Base-by-base conservation (phyloP, 208 protist species). In the Leishmania turanica region DNA sequence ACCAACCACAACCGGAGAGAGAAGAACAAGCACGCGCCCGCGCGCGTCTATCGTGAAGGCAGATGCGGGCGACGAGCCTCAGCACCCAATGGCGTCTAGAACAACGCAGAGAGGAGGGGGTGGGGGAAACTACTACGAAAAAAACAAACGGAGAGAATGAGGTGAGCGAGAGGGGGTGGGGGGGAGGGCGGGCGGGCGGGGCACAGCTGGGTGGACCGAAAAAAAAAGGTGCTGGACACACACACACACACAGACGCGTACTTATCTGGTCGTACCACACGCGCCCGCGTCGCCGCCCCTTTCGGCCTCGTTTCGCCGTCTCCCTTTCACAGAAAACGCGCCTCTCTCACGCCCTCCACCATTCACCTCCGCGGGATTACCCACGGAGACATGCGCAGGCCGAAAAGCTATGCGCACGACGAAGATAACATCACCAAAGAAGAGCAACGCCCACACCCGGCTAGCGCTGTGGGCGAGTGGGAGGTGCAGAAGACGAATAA, bases 91-190 rank as follows among this genome's bases (percentile, higher is more conserved):
- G 21, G 19, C 47, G 27, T 24, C 27, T 6, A 54, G 7, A 64
- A 17, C n/a, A 49, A 37, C 6, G 76, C 21, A 24, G 69, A 77
- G 34, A 72, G 40, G 37, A 45, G 13, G 51, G 56, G 42, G 58
- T 65, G 47, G 27, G 74, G 47, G 1, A 40, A 1, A 62, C 6
- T 34, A 31, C 13, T 13, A 45, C 17, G 21, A 64, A 40, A 21
- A 21, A 73, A 4, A 64, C 58, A 73, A 42, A 79, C 19, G 60
- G 56, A 74, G 60, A 78, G 71, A 24, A 24, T 56, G 13, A 58
- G 42, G 42, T 27, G 4, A 34, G 69, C 19, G 9, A 60, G 34
- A 42, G 49, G 27, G 51, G 17, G 34, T 0, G 34, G 51, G 51
- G 13, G 51, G 51, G 0, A n/a, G n/a, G n/a, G n/a, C n/a, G n/a